Percentiles rank a stretch among this genome's conserved stretches.
Evolutionary conservation across 1,284 basidiomycete genomes (phyloP).

Genomic region (Filobasidium uniguttulatum): DNA sequence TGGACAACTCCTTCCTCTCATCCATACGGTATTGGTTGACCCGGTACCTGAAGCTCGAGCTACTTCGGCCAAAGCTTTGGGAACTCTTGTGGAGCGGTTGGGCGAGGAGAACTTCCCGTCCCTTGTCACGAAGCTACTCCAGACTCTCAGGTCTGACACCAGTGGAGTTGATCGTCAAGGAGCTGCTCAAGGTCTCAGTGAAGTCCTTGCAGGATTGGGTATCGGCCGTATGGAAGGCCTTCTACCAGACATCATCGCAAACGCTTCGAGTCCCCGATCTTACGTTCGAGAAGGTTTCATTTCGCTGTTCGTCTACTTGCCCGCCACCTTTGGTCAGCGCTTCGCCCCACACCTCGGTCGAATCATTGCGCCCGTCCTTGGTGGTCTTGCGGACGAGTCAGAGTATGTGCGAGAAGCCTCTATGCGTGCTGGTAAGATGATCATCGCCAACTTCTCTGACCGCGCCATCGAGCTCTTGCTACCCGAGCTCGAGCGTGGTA

Average conservation of each 20-base stretch:
- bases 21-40: constrained; percentile 83
- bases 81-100: constrained; percentile 87
- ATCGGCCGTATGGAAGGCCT: constrained; percentile 94
- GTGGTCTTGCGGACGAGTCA: constrained; percentile 81
- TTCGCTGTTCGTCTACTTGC: constrained; percentile 89
- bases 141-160: constrained; percentile 81
- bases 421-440: constrained; percentile 98
- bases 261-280: constrained; percentile 73
- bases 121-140: constrained; percentile 76
- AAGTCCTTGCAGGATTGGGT: constrained; percentile 87
- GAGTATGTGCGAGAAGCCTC: constrained; percentile 92
- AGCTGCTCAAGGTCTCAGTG: constrained; percentile 92
- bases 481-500: constrained; percentile 85
- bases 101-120: constrained; percentile 94
- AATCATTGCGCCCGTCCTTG: constrained; percentile 85
- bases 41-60: constrained; percentile 95
- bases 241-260: constrained; percentile 84
- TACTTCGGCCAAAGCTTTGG: constrained; percentile 93
- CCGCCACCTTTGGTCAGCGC: constrained; percentile 82
- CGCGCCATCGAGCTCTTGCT: constrained; percentile 87
- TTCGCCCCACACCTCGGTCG: constrained; percentile 93
- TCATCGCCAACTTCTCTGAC: constrained; percentile 85
- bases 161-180: constrained; percentile 91
- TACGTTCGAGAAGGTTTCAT: constrained; percentile 98
- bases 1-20: constrained; percentile 70